A percentile compares a stretch with the other conserved stretches of the same genome.
phyloP scores from a whole-genome alignment of 257 asterid genomes.

The Petunia axillaris region DNA sequence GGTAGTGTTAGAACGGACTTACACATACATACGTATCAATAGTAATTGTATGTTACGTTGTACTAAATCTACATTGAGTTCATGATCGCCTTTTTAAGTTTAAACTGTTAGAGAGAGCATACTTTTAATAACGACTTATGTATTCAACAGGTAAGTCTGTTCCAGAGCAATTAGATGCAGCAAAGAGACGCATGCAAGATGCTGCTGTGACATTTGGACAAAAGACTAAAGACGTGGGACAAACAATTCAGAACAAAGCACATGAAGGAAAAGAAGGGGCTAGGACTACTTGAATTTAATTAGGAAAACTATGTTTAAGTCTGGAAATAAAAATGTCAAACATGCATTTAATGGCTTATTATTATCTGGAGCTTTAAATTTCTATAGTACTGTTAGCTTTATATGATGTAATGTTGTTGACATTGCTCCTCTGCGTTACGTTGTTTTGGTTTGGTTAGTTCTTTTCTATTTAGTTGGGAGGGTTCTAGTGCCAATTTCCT shows the following conservation, averaged over 20 bases:
- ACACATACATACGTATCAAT: too few species aligned
- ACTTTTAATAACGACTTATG: too few species aligned
- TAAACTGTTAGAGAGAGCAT: too few species aligned
- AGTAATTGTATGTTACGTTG: too few species aligned
- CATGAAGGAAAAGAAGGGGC: constrained; percentile 45
- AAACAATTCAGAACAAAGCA: constrained; percentile 59
- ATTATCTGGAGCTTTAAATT: not conserved
- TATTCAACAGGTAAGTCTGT: constrained; percentile 31
- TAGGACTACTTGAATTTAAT: not conserved
- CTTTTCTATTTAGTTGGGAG: not conserved
- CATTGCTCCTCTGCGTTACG: not conserved
- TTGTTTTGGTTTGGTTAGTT: not conserved
- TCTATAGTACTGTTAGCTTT: not conserved
- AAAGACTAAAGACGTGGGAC: constrained; percentile 67
- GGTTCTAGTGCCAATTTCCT: too few species aligned
- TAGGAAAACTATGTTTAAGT: not conserved
- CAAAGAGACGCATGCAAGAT: constrained; percentile 64
- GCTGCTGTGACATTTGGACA: constrained; percentile 57
- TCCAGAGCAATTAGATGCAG: constrained; percentile 57
- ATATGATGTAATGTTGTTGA: not conserved
- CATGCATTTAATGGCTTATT: not conserved
- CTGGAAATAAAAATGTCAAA: not conserved
- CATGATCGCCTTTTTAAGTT: too few species aligned
- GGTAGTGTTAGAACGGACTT: too few species aligned
- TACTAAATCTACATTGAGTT: too few species aligned